Percentiles rank a stretch among this genome's conserved stretches.
phyloP scores from a whole-genome alignment of 495 filamentous ascomycete genomes.

The Neurospora sp. region DNA sequence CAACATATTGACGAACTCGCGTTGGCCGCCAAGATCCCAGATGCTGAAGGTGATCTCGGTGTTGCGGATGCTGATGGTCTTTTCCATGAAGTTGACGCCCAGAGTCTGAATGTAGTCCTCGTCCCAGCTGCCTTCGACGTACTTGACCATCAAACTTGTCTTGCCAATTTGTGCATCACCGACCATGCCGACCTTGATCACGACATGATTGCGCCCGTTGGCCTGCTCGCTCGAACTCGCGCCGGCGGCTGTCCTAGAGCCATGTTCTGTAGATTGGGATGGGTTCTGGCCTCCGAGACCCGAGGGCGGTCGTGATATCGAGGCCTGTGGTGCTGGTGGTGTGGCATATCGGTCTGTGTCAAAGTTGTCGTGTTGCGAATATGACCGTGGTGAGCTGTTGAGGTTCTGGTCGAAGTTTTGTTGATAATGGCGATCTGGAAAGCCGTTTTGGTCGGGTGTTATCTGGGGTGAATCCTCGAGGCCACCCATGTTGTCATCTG shows the following conservation, averaged over 20 bases:
- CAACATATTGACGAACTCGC: conserved; percentile 99
- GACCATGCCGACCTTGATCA: conserved; percentile 99
- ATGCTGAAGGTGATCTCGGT: conserved; percentile 99
- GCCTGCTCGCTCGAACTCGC: conserved; percentile 31
- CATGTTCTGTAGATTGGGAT: conserved; percentile 23
- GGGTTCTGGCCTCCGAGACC: conserved; percentile 34
- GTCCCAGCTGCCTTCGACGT: conserved; percentile 98
- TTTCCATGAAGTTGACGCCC: conserved; percentile 99
- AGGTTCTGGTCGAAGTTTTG: conserved; percentile 32
- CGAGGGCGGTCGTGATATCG: conserved; percentile 40
- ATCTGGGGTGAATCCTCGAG: conserved; percentile 26
- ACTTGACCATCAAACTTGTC: conserved; percentile 98
- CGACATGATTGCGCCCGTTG: conserved; percentile 71
- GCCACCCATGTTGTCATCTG: conserved; percentile 30
- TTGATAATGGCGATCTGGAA: conserved; percentile 20
- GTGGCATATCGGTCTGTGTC: conserved; percentile 32
- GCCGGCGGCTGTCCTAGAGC: conserved; percentile 23
- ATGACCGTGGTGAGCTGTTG: conserved; percentile 18
- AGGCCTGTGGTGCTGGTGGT: conserved; percentile 24
- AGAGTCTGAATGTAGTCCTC: conserved; percentile 99
- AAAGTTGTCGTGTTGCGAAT: conserved; percentile 17
- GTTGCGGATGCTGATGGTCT: conserved; percentile 97
- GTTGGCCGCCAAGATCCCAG: conserved; percentile 96
- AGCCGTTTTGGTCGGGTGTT: conserved; percentile 11
- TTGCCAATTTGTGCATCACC: conserved; percentile 98